A percentile compares a stretch with the other conserved stretches of the same genome.
Conservation (phyloP, 768 basidiomycete species). For the Leucocoprinus leucothites region DNA sequence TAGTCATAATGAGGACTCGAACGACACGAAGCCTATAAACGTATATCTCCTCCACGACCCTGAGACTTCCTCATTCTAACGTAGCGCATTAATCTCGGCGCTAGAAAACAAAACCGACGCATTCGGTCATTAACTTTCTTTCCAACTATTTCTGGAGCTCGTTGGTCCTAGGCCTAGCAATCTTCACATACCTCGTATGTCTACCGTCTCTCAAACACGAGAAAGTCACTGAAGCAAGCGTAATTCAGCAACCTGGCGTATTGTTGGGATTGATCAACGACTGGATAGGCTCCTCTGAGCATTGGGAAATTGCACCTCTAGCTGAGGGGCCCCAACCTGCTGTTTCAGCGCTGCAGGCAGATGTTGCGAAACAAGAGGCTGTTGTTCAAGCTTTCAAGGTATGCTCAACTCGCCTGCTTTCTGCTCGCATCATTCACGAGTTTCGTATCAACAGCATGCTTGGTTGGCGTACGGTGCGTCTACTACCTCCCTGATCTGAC, state of each 20-base stretch:
- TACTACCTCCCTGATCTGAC: not conserved
- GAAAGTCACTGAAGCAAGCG: slow-evolving; percentile 13
- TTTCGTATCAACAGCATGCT: slow-evolving; percentile 55
- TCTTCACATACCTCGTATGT: slow-evolving; percentile 13
- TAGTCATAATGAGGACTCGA: not conserved
- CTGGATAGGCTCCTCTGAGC: slow-evolving; percentile 41
- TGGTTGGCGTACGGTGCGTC: slow-evolving; percentile 79
- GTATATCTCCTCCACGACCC: not conserved
- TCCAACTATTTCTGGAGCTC: slow-evolving; percentile 9
- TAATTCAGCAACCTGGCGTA: slow-evolving; percentile 9
- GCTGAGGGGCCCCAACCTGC: slow-evolving; percentile 11
- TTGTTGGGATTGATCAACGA: slow-evolving; percentile 27
- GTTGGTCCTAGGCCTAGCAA: slow-evolving; percentile 1
- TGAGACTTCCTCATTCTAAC: no score
- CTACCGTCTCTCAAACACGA: not conserved
- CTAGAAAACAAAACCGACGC: not conserved
- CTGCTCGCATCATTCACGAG: not conserved
- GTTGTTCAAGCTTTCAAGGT: slow-evolving; percentile 81
- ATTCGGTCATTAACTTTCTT: not conserved
- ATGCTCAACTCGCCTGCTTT: slow-evolving; percentile 16
- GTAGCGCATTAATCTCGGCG: not conserved
- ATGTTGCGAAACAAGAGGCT: slow-evolving; percentile 61
- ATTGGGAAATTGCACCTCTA: slow-evolving; percentile 28
- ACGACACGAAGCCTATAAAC: not conserved
- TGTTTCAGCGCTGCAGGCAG: slow-evolving; percentile 38